Evolutionary conservation across 2,329 filamentous ascomycete species (phyloP), one percentile per base, ranked within the genome.

Genomic region (Orbilia javanica): DNA sequence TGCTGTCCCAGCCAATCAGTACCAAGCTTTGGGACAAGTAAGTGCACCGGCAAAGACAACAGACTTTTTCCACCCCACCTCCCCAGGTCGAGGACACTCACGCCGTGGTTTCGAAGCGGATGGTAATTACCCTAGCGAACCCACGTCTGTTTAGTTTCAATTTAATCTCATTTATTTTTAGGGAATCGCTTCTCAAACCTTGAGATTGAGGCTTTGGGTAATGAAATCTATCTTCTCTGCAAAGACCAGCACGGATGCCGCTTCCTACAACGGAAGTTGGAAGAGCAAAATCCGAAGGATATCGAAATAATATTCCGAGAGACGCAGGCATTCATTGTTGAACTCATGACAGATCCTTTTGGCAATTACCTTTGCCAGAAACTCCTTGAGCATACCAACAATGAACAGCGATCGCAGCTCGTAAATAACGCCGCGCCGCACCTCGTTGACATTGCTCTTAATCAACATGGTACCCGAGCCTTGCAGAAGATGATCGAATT

Each of bases 401-500:
- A 98, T 83, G 93, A 97, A 65, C 95, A 99, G 86, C 93, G 96
- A 80, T 98, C 95, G 67, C 90, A 91, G 50, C 89, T 99, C 79
- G 96, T 99, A 82, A 90, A 94, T 84, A 97, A 97, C 82, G 94
- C 96, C 46, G 90, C 93, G 18, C 88, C 90, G 66, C 91, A 95
- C 80, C 93, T 99, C 87, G 93, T 97, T 25, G 91, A 91, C 82
- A 97, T 99, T 83, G 96, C 96, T 27, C 87, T 98, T 77, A 98
- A 99, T 85, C 95, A 97, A 86, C 96, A 99, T 84, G 96, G 96
- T 81, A 99, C 96, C 75, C 91, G 96, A 67, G 96, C 96, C 79
- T 86, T 99, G 75, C 96, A 99, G 86, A 99, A 98, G 88, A 99
- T 99, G 96, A 99, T 99, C 81, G 96, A 99, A 85, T 96, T 93